These are phyloP conservation scores for Colletotrichum zoysiae DNA, from an alignment of 2,329 filamentous ascomycete species.

Conservation along the genomic window DNA sequence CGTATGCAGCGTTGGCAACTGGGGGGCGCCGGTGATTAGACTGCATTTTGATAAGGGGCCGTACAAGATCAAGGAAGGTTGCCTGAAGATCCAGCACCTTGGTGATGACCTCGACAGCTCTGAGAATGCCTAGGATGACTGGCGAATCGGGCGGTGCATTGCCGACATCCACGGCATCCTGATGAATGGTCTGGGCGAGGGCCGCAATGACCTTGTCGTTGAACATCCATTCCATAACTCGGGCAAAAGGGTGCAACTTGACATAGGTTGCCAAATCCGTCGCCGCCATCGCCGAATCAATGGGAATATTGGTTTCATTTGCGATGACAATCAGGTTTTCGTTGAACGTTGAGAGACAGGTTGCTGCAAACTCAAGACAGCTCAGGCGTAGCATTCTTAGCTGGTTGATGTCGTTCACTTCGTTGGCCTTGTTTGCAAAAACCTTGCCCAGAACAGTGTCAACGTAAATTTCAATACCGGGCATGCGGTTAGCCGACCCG, in stretches of 20 bases:
- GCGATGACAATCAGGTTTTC: slow-evolving; percentile 91
- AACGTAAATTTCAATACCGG: slow-evolving; percentile 91
- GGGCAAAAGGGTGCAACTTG: slow-evolving; percentile 88
- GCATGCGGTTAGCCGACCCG: slow-evolving; percentile 78
- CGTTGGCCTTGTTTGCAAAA: slow-evolving; percentile 75
- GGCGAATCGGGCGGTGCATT: slow-evolving; percentile 82
- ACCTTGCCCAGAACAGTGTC: slow-evolving; percentile 90
- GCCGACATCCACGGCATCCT: slow-evolving; percentile 79
- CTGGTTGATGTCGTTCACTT: slow-evolving; percentile 76
- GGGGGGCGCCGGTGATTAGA: slow-evolving; percentile 68
- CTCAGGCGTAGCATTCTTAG: slow-evolving; percentile 80
- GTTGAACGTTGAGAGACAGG: slow-evolving; percentile 89
- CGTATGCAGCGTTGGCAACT: slow-evolving; percentile 80
- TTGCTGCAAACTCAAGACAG: slow-evolving; percentile 85
- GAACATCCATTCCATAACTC: slow-evolving; percentile 98
- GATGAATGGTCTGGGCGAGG: slow-evolving; percentile 83
- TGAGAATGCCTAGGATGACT: slow-evolving; percentile 81
- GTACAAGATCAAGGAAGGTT: slow-evolving; percentile 91
- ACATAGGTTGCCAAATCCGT: slow-evolving; percentile 85
- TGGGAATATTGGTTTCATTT: slow-evolving; percentile 79
- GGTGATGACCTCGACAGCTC: slow-evolving; percentile 86
- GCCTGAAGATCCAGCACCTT: slow-evolving; percentile 87
- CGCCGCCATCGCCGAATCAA: slow-evolving; percentile 80
- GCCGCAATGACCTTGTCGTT: slow-evolving; percentile 88
- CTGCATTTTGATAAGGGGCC: slow-evolving; percentile 79